Evolutionary conservation across 2,329 filamentous ascomycete species (phyloP), one percentile per base, ranked within the genome.

Genomic region (Fusarium buxicola): DNA sequence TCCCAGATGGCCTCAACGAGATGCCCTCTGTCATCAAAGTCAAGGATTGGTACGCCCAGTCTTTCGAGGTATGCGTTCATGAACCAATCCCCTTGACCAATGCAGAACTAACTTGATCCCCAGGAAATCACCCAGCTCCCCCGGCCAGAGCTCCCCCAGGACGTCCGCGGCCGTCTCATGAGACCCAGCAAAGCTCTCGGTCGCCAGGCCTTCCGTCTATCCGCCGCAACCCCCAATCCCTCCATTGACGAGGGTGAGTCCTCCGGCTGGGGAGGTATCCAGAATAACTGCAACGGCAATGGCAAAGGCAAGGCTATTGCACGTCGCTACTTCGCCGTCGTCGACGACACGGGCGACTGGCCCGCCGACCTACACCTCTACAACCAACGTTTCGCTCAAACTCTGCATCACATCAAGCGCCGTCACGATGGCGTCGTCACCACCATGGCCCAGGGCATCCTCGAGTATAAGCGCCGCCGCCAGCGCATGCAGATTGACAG

Each of bases 401-500:
- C 92, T 5, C 83, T 99, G 40, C 91, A 98, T 75, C 90, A 90
- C 69, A 98, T 99, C 81, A 99, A 99, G 83, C 84, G 94, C 76
- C 86, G 95, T 73, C 95, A 99, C 79, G 95, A 99, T 77, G 89
- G 94, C 71, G 95, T 99, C 63, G 95, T 99, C 44, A 99, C 95
- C 15, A 99, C 95, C 8, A 95, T 99, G 78, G 95, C 95, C 7
- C 94, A 99, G 78, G 95, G 95, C 58, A 97, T 99, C 68, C 85
- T 98, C 57, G 95, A 99, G 80, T 99, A 96, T 84, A 99, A 99
- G 81, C 92, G 94, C 53, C 94, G 91, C 75, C 88, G 93, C 61
- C 95, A 99, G 83, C 89, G 95, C 50, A 95, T 98, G 90, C 95
- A 98, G 75, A 99, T 99, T 73, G 95, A 98, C 79, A 90, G 94